Conservation (phyloP, 345 rosid genomes). For the Streptanthus diversifolius region DNA sequence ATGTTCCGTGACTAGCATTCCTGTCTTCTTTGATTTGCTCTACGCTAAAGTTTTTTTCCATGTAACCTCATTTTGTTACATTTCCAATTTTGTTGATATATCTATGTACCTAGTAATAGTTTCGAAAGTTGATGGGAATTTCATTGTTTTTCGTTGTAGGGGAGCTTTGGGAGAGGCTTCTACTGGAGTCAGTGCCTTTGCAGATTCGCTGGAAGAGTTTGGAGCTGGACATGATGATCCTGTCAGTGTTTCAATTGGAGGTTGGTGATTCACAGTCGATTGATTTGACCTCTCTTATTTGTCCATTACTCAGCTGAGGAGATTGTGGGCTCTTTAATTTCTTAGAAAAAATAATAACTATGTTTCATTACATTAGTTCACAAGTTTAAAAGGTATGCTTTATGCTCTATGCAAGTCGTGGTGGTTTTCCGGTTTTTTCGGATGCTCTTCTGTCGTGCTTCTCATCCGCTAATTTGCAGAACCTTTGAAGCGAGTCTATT, state of each 20-base stretch:
- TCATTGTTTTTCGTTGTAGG: constrained; percentile 37
- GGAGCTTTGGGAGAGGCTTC: constrained; percentile 71
- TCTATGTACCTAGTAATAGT: neutral
- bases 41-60: neutral
- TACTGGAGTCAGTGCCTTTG: constrained; percentile 56
- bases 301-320: neutral
- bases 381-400: no score
- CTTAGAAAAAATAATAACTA: neutral
- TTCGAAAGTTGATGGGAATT: neutral
- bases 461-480: neutral
- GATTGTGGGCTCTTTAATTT: neutral
- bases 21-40: neutral
- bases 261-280: constrained; percentile 37
- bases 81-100: neutral
- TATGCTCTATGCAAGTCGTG: no score
- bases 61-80: neutral
- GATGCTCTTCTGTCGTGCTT: no score
- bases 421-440: no score
- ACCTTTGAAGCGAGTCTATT: neutral
- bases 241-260: constrained; percentile 79
- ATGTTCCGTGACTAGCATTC: neutral
- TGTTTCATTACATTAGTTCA: neutral
- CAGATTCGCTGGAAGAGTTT: constrained; percentile 74
- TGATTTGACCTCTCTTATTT: neutral
- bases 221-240: constrained; percentile 91